phyloP scores from a whole-genome alignment of 371 early-diverging fungal genomes.

The Pancytospora philotis region DNA sequence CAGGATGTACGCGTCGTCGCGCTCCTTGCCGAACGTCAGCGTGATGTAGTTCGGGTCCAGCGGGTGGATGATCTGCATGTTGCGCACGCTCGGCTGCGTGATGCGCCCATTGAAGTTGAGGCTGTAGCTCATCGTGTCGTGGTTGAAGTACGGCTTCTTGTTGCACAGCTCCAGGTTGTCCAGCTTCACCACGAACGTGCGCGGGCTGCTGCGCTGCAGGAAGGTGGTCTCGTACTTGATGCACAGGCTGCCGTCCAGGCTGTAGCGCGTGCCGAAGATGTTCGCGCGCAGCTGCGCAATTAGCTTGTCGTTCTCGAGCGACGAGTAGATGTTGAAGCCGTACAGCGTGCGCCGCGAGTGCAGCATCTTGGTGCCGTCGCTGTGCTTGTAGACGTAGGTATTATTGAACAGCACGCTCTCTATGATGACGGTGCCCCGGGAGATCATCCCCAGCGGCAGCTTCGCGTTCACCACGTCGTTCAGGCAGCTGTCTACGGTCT shows the following conservation, averaged over 20 bases:
- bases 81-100: slow-evolving; percentile 80
- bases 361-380: slow-evolving; percentile 24
- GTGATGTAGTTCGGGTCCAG: slow-evolving; percentile 65
- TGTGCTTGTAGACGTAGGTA: slow-evolving; percentile 21
- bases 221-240: slow-evolving; percentile 31
- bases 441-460: slow-evolving; percentile 19
- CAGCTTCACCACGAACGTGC: slow-evolving; percentile 20
- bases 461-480: too few relatives aligned
- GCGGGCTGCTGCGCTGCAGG: slow-evolving; percentile 26
- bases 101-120: slow-evolving; percentile 85
- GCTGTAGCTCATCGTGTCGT: slow-evolving; percentile 78
- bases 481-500: too few relatives aligned
- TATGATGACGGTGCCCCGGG: slow-evolving; percentile 19
- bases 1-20: slow-evolving; percentile 70
- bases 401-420: slow-evolving; percentile 15
- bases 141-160: slow-evolving; percentile 62
- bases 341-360: slow-evolving; percentile 17
- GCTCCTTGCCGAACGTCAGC: slow-evolving; percentile 79
- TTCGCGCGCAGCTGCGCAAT: slow-evolving; percentile 20
- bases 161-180: slow-evolving; percentile 45
- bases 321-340: slow-evolving; percentile 34
- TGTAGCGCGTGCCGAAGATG: slow-evolving; percentile 37
- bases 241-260: slow-evolving; percentile 3
- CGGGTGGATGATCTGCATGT: slow-evolving; percentile 76
- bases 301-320: neutral